These are phyloP conservation scores for Oryza coarctata DNA, from an alignment of 176 grass and related monocot genomes.

Conservation along the genomic window DNA sequence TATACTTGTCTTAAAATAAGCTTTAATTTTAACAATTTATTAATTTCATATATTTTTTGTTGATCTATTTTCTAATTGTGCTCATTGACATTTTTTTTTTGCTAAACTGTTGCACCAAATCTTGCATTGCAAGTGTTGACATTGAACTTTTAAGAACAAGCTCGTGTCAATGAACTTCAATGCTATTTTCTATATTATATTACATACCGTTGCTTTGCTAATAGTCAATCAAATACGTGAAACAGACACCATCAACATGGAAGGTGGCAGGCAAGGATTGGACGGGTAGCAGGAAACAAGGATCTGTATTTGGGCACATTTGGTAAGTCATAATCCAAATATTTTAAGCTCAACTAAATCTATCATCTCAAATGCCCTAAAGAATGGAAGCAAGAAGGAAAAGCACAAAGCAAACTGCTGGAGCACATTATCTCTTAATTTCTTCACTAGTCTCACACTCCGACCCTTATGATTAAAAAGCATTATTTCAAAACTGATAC, in stretches of 20 bases:
- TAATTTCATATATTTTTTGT: not conserved
- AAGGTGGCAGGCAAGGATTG: conserved; percentile 84
- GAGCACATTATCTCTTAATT: not conserved
- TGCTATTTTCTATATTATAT: not conserved
- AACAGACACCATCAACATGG: conserved; percentile 82
- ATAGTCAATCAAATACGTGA: not conserved
- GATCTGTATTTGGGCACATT: conserved; percentile 85
- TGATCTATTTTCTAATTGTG: not conserved
- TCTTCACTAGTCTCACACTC: not conserved
- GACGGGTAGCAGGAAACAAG: conserved; percentile 82
- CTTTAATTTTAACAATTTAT: not conserved
- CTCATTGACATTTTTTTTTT: not conserved
- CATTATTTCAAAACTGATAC: not conserved
- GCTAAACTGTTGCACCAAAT: not conserved
- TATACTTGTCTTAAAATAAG: not conserved
- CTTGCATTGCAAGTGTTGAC: not conserved
- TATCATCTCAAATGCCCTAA: not conserved
- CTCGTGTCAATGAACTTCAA: not conserved
- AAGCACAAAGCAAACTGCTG: not conserved
- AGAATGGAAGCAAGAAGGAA: not conserved
- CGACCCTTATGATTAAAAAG: not conserved
- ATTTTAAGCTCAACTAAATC: not conserved
- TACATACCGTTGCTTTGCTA: not conserved
- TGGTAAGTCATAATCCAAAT: conserved; percentile 47
- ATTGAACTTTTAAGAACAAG: not conserved